Base-by-base conservation (phyloP, 371 early-diverging fungal genomes). In the Rhizopus stolonifer region DNA sequence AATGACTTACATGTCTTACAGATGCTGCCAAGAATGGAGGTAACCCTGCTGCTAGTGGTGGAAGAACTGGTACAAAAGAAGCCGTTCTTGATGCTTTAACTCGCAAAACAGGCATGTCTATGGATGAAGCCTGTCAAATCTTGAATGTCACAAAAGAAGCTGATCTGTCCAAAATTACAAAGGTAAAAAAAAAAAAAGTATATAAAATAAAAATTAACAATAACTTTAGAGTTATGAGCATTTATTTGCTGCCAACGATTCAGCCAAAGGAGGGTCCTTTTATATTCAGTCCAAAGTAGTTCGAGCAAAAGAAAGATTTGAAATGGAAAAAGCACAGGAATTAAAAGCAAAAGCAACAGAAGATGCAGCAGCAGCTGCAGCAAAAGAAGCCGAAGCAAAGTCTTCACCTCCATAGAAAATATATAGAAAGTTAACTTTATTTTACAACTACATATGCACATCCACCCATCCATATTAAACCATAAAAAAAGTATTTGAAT, bases 231-330 rank as follows among this genome's bases (percentile, higher is more conserved):
- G 85, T 64, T 98, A 90, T 61, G 90, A 92, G n/a, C 89, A 90
- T 62, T 65, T 96, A 64, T 94, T 91, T 71, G 85, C 84, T 39
- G 84, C 78, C 15, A 98, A 98, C 69, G 95, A 96, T 63, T 81
- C 88, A 29, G 67, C 82, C 4, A 80, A 80, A 40, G 95, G 95
- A 24, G 96, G 97, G 8, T 92, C 95, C 1, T 89, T 95, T 49
- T 98, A 96, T 67, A 54, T 98, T 49, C 96, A 96, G 60, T 89
- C 93, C 25, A 98, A 98, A 69, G 87, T 98, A 0, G 86, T 89
- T 17, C 72, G 95, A 43, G 99, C 99, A 21, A 89, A 90, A 58
- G 95, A 96, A 66, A 85, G 97, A 65, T 69, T 95, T 56, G 95
- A 94, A 50, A 74, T 93, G 81, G 92, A 94, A 59, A 78, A 82